phyloP scores from a whole-genome alignment of 1,284 basidiomycete species.

The Schizophyllum commune region DNA sequence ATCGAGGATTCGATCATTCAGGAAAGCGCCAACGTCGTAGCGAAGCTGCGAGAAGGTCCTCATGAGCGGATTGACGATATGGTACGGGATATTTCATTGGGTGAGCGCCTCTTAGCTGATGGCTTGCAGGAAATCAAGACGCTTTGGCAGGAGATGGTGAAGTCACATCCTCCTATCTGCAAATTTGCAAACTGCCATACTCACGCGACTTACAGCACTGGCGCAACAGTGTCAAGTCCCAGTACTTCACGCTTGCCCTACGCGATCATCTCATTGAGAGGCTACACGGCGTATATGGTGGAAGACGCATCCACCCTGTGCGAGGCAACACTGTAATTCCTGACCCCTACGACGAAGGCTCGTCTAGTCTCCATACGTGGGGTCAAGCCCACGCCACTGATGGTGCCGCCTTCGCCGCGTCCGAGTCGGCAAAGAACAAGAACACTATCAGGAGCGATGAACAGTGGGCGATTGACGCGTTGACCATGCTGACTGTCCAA shows the following conservation, averaged over 20 bases:
- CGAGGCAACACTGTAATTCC: neutral
- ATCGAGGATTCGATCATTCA: no score
- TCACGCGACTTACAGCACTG: slow-evolving; percentile 13
- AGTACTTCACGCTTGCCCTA: slow-evolving; percentile 20
- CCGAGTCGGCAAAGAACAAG: slow-evolving; percentile 2
- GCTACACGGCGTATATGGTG: slow-evolving; percentile 1
- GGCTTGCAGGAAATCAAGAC: no score
- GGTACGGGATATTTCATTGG: no score
- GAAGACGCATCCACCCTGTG: neutral
- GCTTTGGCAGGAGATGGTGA: neutral
- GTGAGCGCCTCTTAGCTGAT: no score
- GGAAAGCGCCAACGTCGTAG: no score
- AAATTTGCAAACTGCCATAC: neutral
- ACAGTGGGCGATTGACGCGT: neutral
- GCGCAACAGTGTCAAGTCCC: slow-evolving; percentile 20
- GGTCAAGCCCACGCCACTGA: slow-evolving; percentile 10
- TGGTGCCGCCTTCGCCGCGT: slow-evolving; percentile 1
- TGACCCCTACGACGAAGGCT: no score
- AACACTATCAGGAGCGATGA: neutral
- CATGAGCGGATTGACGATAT: no score
- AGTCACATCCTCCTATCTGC: no score
- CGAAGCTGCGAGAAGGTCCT: no score
- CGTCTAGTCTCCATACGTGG: slow-evolving; percentile 4
- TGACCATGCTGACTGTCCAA: slow-evolving; percentile 9
- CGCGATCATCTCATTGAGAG: slow-evolving; percentile 19